Evolutionary conservation across 805 yeast genomes (phyloP).

Genomic region (Candida odintsovae): DNA sequence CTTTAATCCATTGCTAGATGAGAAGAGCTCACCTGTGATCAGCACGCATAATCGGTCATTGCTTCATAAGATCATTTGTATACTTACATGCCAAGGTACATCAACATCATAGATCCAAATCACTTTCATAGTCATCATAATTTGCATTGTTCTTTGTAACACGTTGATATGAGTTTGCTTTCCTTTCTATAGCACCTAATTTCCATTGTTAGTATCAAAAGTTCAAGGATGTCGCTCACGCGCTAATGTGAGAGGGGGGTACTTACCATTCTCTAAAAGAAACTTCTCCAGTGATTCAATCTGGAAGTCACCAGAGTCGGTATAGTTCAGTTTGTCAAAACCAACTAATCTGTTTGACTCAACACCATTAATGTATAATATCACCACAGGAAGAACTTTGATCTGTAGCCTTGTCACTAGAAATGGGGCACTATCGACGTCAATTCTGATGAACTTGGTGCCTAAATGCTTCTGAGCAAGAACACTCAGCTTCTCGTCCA

Average conservation of each 20-base stretch:
- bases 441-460: slow-evolving; percentile 46
- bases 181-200: slow-evolving; percentile 27
- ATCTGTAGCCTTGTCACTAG: slow-evolving; percentile 57
- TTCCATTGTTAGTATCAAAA: slow-evolving; percentile 2
- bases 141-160: slow-evolving; percentile 8
- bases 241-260: too few species aligned
- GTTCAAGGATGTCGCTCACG: background rate
- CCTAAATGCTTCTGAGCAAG: slow-evolving; percentile 55
- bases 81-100: background rate
- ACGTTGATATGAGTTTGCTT: slow-evolving; percentile 27
- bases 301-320: slow-evolving; percentile 39
- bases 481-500: slow-evolving; percentile 41
- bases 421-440: slow-evolving; percentile 67
- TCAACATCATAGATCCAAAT: slow-evolving; percentile 25
- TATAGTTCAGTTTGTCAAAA: slow-evolving; percentile 50
- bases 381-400: slow-evolving; percentile 66
- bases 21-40: background rate
- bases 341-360: slow-evolving; percentile 63
- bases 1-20: background rate
- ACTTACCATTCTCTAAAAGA: slow-evolving; percentile 24
- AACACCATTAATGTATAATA: slow-evolving; percentile 53
- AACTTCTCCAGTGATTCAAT: slow-evolving; percentile 43
- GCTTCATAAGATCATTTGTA: background rate
- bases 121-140: slow-evolving; percentile 31
- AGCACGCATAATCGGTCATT: background rate